Evolutionary conservation across 306 rosid genomes (phyloP).

Genomic region (Quercus engelmannii): DNA sequence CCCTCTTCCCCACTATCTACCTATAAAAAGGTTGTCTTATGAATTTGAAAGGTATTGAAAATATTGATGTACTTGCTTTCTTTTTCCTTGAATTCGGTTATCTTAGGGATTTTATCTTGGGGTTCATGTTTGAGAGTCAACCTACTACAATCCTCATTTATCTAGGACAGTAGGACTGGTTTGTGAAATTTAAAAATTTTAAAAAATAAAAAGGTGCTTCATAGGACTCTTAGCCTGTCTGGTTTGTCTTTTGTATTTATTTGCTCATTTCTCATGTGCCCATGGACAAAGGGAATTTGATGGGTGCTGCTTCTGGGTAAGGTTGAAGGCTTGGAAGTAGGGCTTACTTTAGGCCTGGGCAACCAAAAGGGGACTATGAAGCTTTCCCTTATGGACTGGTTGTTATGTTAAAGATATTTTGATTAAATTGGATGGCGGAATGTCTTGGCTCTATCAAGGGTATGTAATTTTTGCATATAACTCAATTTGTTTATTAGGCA

Average conservation of each 20-base stretch:
- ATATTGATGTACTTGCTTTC: background rate
- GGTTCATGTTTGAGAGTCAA: background rate
- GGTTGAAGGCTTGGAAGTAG: conserved; percentile 86
- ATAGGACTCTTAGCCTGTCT: background rate
- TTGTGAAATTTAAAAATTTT: background rate
- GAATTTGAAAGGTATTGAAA: background rate
- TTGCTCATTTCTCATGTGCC: conserved; percentile 17
- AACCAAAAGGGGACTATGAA: conserved; percentile 67
- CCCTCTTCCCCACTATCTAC: too few relatives aligned
- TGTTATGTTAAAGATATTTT: conserved; percentile 65
- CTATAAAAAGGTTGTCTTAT: too few relatives aligned
- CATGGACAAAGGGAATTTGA: conserved; percentile 31
- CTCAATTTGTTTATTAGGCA: conserved; percentile 5
- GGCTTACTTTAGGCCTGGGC: conserved; percentile 67
- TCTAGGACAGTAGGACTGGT: background rate
- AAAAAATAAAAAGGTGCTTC: background rate
- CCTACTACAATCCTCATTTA: background rate
- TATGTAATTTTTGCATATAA: conserved; percentile 26
- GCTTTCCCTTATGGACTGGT: conserved; percentile 55
- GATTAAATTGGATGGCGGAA: conserved; percentile 83
- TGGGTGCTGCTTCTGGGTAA: conserved; percentile 35
- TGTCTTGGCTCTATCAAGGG: conserved; percentile 98
- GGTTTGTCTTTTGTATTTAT: conserved; percentile 3
- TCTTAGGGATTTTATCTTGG: background rate
- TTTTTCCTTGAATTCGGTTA: background rate